phyloP scores from a whole-genome alignment of 2,329 filamentous ascomycete species.

The Botrytis paeoniae region DNA sequence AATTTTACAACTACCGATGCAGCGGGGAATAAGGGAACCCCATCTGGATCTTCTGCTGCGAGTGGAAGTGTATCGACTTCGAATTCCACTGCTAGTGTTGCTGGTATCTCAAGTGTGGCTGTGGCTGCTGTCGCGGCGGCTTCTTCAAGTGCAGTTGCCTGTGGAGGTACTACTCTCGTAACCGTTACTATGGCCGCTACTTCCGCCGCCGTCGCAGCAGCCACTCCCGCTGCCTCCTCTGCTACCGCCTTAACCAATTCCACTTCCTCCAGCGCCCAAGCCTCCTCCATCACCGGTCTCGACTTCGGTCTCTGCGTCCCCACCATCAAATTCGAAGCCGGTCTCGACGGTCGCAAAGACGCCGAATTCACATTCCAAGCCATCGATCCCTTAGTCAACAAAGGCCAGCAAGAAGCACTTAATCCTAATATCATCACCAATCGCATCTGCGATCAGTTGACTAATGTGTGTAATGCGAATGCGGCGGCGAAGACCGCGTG shows the following conservation, averaged over 20 bases:
- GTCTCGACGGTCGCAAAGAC: slow-evolving; percentile 49
- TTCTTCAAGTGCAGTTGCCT: slow-evolving; percentile 21
- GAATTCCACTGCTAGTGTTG: neutral
- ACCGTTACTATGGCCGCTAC: slow-evolving; percentile 19
- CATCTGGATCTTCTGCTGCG: slow-evolving; percentile 25
- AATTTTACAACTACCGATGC: slow-evolving; percentile 51
- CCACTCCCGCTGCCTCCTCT: neutral
- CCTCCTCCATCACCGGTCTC: slow-evolving; percentile 38
- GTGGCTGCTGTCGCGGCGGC: slow-evolving; percentile 20
- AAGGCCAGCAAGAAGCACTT: slow-evolving; percentile 63
- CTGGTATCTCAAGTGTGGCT: slow-evolving; percentile 17
- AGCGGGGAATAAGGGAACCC: slow-evolving; percentile 40
- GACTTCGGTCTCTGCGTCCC: slow-evolving; percentile 51
- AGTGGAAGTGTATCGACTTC: slow-evolving; percentile 18
- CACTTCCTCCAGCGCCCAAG: slow-evolving; percentile 26
- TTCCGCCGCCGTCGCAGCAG: neutral
- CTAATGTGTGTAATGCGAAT: slow-evolving; percentile 63
- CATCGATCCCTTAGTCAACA: slow-evolving; percentile 56
- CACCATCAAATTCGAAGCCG: slow-evolving; percentile 55
- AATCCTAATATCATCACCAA: slow-evolving; percentile 74
- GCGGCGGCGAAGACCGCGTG: slow-evolving; percentile 55
- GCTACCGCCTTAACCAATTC: slow-evolving; percentile 1
- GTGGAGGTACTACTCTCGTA: slow-evolving; percentile 26
- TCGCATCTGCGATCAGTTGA: slow-evolving; percentile 66
- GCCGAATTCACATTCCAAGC: slow-evolving; percentile 67